Evolutionary conservation across 1,139 yeast genomes (phyloP).

Genomic region (Yarrowia galli): DNA sequence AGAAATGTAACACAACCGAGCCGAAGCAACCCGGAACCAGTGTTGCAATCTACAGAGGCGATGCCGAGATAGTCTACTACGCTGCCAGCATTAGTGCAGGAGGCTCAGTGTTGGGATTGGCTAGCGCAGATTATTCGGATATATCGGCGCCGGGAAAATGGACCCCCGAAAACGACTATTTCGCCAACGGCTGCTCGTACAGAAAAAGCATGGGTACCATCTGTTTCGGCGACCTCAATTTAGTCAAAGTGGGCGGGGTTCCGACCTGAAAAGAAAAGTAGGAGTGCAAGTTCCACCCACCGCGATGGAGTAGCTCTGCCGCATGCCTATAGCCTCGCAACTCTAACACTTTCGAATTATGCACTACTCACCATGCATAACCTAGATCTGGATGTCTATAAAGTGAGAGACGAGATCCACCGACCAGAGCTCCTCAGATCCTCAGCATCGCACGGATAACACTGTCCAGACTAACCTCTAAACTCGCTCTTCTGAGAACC

Average conservation of each 20-base stretch:
- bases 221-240: slow-evolving; percentile 24
- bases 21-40: slow-evolving; percentile 7
- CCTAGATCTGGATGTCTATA: slow-evolving; percentile 34
- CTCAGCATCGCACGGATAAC: slow-evolving; percentile 20
- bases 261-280: neutral
- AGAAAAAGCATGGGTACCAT: slow-evolving; percentile 37
- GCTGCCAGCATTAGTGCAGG: slow-evolving; percentile 20
- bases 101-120: slow-evolving; percentile 31
- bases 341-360: slow-evolving; percentile 13
- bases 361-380: slow-evolving; percentile 20
- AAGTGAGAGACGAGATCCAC: slow-evolving; percentile 33
- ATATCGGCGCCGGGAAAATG: slow-evolving; percentile 3
- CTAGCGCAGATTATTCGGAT: slow-evolving; percentile 21
- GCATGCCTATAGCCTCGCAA: slow-evolving; percentile 29
- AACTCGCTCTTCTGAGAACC: slow-evolving; percentile 1
- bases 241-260: slow-evolving; percentile 32
- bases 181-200: slow-evolving; percentile 30
- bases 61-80: slow-evolving; percentile 8
- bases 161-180: neutral
- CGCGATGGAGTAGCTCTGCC: slow-evolving; percentile 19
- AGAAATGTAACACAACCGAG: neutral
- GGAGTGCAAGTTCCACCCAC: neutral
- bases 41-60: slow-evolving; percentile 10
- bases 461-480: slow-evolving; percentile 11
- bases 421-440: slow-evolving; percentile 28